Base-by-base conservation (phyloP, 2,329 filamentous ascomycete species). In the Botrytis fabae region DNA sequence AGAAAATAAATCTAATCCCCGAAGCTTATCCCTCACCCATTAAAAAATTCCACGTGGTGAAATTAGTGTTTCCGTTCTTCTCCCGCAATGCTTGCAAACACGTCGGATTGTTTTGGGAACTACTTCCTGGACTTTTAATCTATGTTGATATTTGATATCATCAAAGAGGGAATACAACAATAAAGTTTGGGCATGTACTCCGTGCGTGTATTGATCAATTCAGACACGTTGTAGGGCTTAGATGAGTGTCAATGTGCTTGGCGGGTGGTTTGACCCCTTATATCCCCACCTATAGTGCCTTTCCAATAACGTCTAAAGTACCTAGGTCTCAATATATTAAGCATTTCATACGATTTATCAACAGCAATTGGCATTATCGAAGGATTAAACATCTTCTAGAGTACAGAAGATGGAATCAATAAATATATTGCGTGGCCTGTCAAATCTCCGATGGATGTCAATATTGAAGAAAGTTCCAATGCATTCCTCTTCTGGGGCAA, bases 161-260 rank as follows among this genome's bases (percentile, higher is more conserved):
- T 68, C 35, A 51, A 57, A 68, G 48, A 57, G 38, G 48, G 38
- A 68, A 57, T 32, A 59, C 48, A 42, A 57, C 22, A 57, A 57
- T 57, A 25, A 40, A 32, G 35, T 69, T 69, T 59, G 51, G 48
- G 48, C 18, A 42, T 69, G 16, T 69, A 57, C 35, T 69, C 65
- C 65, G 65, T 57, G 65, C n/a, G 38, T 57, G 65, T 57, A 57
- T 42, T 57, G 65, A 42, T 57, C 54, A 57, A 57, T 69, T 40
- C 48, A 69, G 65, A 57, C 35, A 57, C 48, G 65, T 57, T 69
- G 51, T 69, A 69, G 65, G 65, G 65, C 65, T 69, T 69, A 69
- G 65, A 69, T 69, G 65, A 69, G 40, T 57, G 51, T 69, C 65
- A 69, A 20, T 25, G 38, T 42, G 65, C 65, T 69, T 69, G 48